These are phyloP conservation scores for Lactarius vividus DNA, from an alignment of 768 basidiomycete species.

Conservation along the genomic window DNA sequence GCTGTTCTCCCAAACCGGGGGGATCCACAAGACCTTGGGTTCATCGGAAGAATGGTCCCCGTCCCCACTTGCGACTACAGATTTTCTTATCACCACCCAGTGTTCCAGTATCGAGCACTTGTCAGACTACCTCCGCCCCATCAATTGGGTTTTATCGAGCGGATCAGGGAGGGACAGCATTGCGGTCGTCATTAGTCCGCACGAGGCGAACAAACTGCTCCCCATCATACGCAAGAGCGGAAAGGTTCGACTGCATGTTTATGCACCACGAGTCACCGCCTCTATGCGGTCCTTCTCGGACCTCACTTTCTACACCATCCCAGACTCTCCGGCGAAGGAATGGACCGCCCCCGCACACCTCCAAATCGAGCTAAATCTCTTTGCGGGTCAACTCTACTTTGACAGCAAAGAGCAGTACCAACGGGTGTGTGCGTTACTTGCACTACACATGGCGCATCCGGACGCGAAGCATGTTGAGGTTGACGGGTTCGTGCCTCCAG, in stretches of 20 bases:
- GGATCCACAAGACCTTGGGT: too few relatives aligned
- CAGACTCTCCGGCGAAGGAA: neutral
- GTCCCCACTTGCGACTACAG: neutral
- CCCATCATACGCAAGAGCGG: constrained; percentile 14
- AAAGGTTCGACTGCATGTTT: constrained; percentile 17
- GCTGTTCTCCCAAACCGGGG: neutral
- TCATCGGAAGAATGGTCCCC: neutral
- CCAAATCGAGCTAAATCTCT: neutral
- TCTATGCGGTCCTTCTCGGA: constrained; percentile 18
- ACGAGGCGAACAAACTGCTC: constrained; percentile 17
- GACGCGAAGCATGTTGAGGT: neutral
- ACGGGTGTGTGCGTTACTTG: neutral
- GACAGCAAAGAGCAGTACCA: neutral
- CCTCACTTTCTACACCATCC: constrained; percentile 15
- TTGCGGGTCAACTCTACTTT: neutral
- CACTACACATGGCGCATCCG: neutral
- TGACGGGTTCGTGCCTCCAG: neutral
- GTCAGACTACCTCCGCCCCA: constrained; percentile 20
- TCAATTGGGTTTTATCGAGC: constrained; percentile 12
- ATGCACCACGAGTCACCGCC: constrained; percentile 9
- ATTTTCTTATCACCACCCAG: neutral
- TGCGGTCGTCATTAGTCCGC: neutral
- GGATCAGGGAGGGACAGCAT: neutral
- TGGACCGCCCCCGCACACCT: neutral
- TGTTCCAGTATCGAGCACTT: neutral